Conservation (phyloP, 495 filamentous ascomycete species). For the Daldinia grandis region DNA sequence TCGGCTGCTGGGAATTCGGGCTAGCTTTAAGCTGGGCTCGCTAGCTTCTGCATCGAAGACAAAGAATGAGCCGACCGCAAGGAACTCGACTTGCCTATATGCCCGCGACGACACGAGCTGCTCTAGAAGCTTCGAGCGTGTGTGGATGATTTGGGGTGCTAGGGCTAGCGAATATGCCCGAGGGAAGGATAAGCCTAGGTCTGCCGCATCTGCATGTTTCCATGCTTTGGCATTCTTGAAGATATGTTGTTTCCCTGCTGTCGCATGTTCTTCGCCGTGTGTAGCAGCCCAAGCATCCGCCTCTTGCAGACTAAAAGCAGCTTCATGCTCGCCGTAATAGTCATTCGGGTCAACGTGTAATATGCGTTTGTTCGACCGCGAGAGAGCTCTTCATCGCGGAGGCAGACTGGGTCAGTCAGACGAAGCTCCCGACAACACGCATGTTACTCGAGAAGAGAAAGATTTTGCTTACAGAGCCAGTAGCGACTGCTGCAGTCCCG, state of each 20-base stretch:
- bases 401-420: constrained; percentile 73
- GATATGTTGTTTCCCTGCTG: constrained; percentile 6
- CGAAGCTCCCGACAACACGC: constrained; percentile 30
- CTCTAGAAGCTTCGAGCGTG: constrained; percentile 76
- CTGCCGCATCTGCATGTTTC: constrained; percentile 40
- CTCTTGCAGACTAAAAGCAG: constrained; percentile 87
- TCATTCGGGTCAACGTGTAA: constrained; percentile 88
- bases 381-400: constrained; percentile 77
- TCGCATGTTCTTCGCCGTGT: constrained; percentile 23
- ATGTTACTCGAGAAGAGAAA: constrained; percentile 7
- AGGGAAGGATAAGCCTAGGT: constrained; percentile 64
- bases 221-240: constrained; percentile 42
- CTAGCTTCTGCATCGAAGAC: constrained; percentile 60
- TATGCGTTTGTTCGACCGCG: constrained; percentile 88
- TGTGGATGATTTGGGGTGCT: constrained; percentile 87
- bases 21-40: constrained; percentile 50
- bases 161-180: constrained; percentile 85
- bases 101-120: constrained; percentile 86
- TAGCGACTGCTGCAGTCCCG: constrained; percentile 87
- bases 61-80: constrained; percentile 95
- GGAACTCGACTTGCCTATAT: constrained; percentile 88
- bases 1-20: constrained; percentile 79
- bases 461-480: constrained; percentile 80
- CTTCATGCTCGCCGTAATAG: constrained; percentile 88
- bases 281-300: constrained; percentile 72